phyloP scores from a whole-genome alignment of 2,329 filamentous ascomycete species.

The Boeremia exigua region DNA sequence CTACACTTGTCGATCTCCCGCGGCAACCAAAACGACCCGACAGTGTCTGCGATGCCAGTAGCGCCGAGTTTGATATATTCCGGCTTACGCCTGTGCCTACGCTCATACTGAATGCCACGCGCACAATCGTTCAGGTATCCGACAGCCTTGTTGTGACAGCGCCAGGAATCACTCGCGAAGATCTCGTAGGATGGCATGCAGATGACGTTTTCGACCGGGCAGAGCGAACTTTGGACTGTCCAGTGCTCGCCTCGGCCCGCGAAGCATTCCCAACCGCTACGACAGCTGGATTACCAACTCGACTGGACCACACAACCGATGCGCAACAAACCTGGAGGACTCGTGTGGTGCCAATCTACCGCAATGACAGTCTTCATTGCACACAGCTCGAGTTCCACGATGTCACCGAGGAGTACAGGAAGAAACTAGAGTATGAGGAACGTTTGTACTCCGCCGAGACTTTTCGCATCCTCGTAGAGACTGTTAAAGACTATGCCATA shows the following conservation, averaged over 20 bases:
- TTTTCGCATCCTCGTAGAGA: constrained; percentile 67
- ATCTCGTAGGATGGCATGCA: constrained; percentile 47
- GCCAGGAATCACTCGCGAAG: constrained; percentile 37
- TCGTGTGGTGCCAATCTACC: constrained; percentile 53
- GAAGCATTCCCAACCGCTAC: constrained; percentile 49
- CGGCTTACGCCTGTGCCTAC: constrained; percentile 51
- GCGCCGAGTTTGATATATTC: constrained; percentile 29
- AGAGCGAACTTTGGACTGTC: constrained; percentile 40
- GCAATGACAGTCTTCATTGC: constrained; percentile 48
- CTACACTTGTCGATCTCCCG: constrained; percentile 25
- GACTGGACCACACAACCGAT: constrained; percentile 41
- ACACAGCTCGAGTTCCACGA: constrained; percentile 53
- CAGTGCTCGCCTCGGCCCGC: constrained; percentile 46
- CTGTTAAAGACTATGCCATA: constrained; percentile 68
- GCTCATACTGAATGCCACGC: constrained; percentile 48
- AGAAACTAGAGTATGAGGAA: constrained; percentile 51
- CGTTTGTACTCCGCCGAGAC: constrained; percentile 57
- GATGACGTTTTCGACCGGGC: constrained; percentile 44
- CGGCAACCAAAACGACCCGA: constrained; percentile 15
- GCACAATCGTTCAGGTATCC: constrained; percentile 61
- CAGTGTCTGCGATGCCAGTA: constrained; percentile 14
- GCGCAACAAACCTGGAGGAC: constrained; percentile 42
- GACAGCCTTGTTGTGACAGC: constrained; percentile 51
- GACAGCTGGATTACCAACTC: constrained; percentile 43
- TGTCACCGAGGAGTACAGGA: constrained; percentile 40